phyloP scores from a whole-genome alignment of 805 yeast species.

The Myxozyma geophila region DNA sequence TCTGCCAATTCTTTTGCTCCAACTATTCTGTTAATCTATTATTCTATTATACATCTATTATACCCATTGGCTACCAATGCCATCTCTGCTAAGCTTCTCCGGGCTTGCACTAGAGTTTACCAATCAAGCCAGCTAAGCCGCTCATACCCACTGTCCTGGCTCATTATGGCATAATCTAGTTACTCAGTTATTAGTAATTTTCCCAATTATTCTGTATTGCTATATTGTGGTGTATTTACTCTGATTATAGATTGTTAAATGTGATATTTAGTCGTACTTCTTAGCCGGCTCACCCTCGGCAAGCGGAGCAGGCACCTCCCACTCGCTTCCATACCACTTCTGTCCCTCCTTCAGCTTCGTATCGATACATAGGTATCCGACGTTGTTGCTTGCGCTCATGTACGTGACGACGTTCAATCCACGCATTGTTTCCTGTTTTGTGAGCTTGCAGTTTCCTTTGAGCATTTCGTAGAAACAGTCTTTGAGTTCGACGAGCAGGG shows the following conservation, averaged over 20 bases:
- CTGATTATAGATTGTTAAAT: too few relatives aligned
- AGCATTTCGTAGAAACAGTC: conserved; percentile 28
- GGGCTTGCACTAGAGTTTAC: too few relatives aligned
- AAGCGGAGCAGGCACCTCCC: conserved; percentile 23
- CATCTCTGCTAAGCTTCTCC: neutral
- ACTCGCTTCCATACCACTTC: conserved; percentile 24
- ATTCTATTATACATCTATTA: neutral
- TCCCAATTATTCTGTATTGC: neutral
- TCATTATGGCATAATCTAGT: too few relatives aligned
- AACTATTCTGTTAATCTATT: too few relatives aligned
- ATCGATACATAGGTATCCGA: conserved; percentile 31
- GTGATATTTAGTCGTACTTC: neutral
- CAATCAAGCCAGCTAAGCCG: too few relatives aligned
- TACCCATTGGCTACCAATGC: neutral
- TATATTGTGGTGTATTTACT: too few relatives aligned
- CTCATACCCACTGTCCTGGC: too few relatives aligned
- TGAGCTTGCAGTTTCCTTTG: conserved; percentile 22
- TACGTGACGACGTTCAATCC: conserved; percentile 24
- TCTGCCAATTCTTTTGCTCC: too few relatives aligned
- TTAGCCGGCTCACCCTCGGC: conserved; percentile 4
- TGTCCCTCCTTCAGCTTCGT: conserved; percentile 28
- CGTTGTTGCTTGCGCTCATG: conserved; percentile 27
- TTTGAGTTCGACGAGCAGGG: conserved; percentile 18
- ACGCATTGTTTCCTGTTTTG: conserved; percentile 22
- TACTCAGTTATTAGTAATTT: too few relatives aligned